Conservation (phyloP, 306 rosid genomes). For the Cicer pinnatifidum region DNA sequence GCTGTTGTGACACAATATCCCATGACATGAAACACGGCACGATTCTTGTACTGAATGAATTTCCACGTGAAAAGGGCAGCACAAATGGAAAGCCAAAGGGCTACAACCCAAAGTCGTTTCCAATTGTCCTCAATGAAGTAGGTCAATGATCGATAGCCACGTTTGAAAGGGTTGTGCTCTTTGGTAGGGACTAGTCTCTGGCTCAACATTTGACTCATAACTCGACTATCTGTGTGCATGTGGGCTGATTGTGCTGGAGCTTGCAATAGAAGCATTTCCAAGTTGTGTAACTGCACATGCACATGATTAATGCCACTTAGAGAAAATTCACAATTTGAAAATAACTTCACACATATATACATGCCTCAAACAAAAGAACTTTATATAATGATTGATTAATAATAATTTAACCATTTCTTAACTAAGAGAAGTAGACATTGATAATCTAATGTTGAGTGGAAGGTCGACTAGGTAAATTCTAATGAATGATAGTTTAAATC, state of each 20-base stretch:
- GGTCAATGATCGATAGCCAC: conserved; percentile 44
- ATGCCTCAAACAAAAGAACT: no score
- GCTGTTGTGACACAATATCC: conserved; percentile 83
- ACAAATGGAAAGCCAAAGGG: conserved; percentile 67
- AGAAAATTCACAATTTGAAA: no score
- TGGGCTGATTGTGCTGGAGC: conserved; percentile 73
- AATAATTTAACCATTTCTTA: no score
- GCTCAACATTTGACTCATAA: conserved; percentile 72
- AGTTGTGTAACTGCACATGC: conserved; percentile 70
- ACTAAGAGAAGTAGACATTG: no score
- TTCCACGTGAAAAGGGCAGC: conserved; percentile 82
- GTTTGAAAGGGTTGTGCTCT: conserved; percentile 75
- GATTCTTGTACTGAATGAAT: conserved; percentile 68
- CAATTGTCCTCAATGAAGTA: conserved; percentile 83
- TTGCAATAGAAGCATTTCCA: conserved; percentile 82
- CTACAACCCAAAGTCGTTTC: conserved; percentile 76
- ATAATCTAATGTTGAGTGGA: no score
- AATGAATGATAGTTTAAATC: no score
- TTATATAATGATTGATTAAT: no score
- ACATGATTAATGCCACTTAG: not conserved
- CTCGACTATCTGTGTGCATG: conserved; percentile 60
- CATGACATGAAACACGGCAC: conserved; percentile 76
- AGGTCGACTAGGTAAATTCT: no score
- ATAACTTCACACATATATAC: no score
- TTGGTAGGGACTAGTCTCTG: conserved; percentile 79